These are phyloP conservation scores for Saccharomyces cerevisiae DNA, from an alignment of 805 yeast species.

Conservation along the genomic window DNA sequence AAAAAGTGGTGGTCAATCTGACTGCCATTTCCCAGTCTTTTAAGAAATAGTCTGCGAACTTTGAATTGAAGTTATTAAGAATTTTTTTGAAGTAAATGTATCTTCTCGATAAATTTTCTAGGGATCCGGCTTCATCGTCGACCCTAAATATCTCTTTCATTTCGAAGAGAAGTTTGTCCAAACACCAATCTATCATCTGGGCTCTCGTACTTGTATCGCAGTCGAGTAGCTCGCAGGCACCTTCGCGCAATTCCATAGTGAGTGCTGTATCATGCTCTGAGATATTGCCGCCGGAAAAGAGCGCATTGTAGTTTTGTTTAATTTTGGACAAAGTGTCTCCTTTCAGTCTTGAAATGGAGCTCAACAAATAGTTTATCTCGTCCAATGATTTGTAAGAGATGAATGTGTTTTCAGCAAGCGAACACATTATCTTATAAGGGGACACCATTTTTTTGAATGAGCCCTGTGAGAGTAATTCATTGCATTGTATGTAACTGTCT, in stretches of 20 bases:
- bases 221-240: slow-evolving; percentile 70
- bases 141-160: slow-evolving; percentile 65
- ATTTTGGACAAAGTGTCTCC: slow-evolving; percentile 21
- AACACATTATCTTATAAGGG: slow-evolving; percentile 27
- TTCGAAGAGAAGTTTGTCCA: slow-evolving; percentile 61
- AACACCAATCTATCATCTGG: slow-evolving; percentile 65
- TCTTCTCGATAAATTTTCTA: slow-evolving; percentile 78
- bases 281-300: slow-evolving; percentile 10
- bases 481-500: slow-evolving; percentile 30
- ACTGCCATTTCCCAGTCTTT: slow-evolving; percentile 61
- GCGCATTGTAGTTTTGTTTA: slow-evolving; percentile 5
- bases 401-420: slow-evolving; percentile 24
- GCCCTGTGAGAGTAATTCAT: slow-evolving; percentile 7
- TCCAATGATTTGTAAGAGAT: slow-evolving; percentile 75
- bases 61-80: slow-evolving; percentile 48
- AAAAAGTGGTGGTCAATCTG: slow-evolving; percentile 53
- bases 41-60: slow-evolving; percentile 53
- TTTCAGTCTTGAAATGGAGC: slow-evolving; percentile 21
- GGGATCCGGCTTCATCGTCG: slow-evolving; percentile 87
- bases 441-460: slow-evolving; percentile 22
- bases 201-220: slow-evolving; percentile 47
- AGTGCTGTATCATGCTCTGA: slow-evolving; percentile 5
- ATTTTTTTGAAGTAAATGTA: slow-evolving; percentile 74
- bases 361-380: slow-evolving; percentile 36
- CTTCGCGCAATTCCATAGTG: slow-evolving; percentile 33